A percentile compares a stretch with the other conserved stretches of the same genome.
These are phyloP conservation scores for Sporisorium exsertum DNA, from an alignment of 1,284 basidiomycete genomes.

Conservation along the genomic window DNA sequence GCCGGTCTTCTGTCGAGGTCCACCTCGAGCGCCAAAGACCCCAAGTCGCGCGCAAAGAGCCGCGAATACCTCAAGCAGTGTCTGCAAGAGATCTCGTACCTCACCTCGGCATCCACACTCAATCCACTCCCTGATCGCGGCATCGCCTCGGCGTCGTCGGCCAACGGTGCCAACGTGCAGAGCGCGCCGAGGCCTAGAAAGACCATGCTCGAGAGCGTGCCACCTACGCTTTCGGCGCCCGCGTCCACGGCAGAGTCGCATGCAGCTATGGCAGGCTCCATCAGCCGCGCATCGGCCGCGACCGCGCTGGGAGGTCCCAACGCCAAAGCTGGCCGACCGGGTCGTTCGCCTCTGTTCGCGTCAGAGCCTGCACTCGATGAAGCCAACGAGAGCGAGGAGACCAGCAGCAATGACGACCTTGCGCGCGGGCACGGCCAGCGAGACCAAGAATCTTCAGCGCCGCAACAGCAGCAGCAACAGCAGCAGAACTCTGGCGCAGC, in stretches of 20 bases:
- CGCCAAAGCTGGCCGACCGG: constrained; percentile 34
- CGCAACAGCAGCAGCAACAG: constrained; percentile 2
- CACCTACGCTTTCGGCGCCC: constrained; percentile 24
- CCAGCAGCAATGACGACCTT: not conserved
- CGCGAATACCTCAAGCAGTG: constrained; percentile 98
- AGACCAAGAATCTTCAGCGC: constrained; percentile 9
- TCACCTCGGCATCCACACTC: constrained; percentile 94
- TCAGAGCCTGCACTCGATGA: constrained; percentile 47
- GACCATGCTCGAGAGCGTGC: constrained; percentile 55
- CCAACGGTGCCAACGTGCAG: constrained; percentile 26
- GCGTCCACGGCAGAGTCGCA: constrained; percentile 26
- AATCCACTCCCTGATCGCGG: constrained; percentile 78
- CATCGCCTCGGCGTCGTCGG: constrained; percentile 30
- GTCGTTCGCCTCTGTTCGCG: constrained; percentile 47
- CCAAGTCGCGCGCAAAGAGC: constrained; percentile 91
- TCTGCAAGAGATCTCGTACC: constrained; percentile 95
- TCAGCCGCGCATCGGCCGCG: constrained; percentile 33
- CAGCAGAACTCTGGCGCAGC: constrained; percentile 7
- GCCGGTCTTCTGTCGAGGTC: constrained; percentile 37
- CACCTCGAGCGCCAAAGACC: constrained; percentile 77
- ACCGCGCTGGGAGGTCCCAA: constrained; percentile 36
- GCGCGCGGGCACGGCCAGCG: constrained; percentile 9
- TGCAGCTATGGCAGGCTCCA: constrained; percentile 29
- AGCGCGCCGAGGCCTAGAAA: constrained; percentile 48
- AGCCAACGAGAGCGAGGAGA: constrained; percentile 29